A percentile compares a stretch with the other conserved stretches of the same genome.
Conservation (phyloP, 179 eudicot species). For the Gypsophila paniculata region DNA sequence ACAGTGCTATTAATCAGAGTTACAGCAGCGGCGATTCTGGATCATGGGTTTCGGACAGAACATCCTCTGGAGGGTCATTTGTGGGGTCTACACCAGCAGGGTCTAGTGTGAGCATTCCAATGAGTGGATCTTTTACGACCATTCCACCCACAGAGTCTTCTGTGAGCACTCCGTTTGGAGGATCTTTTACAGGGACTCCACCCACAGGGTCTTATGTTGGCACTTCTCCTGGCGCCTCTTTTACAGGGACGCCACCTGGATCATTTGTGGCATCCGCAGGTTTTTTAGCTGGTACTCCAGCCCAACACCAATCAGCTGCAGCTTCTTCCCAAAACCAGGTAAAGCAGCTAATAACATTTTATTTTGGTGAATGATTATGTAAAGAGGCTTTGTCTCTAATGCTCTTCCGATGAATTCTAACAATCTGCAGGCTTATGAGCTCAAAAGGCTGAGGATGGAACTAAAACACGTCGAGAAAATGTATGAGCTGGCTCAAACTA, state of each 20-base stretch:
- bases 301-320: not conserved
- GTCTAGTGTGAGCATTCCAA: not conserved
- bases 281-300: not conserved
- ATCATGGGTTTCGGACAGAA: constrained; percentile 40
- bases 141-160: constrained; percentile 17
- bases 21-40: constrained; percentile 32
- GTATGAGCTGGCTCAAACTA: constrained; percentile 17
- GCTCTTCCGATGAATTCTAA: not conserved
- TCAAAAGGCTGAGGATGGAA: constrained; percentile 19
- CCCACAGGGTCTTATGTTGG: constrained; percentile 20
- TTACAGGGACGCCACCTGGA: constrained; percentile 13
- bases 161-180: constrained; percentile 22
- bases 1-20: constrained; percentile 18
- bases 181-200: constrained; percentile 16
- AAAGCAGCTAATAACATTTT: not conserved
- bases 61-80: constrained; percentile 30
- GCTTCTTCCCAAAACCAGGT: constrained; percentile 10
- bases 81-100: constrained; percentile 15
- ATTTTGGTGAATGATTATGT: not conserved
- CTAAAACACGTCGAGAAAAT: constrained; percentile 17
- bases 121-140: constrained; percentile 11
- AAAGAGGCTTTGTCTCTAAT: not conserved
- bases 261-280: constrained; percentile 8
- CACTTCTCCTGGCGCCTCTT: not conserved
- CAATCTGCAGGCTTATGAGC: constrained; percentile 11